These are phyloP conservation scores for Kwoniella botswanensis DNA, from an alignment of 768 basidiomycete species.

Conservation along the genomic window DNA sequence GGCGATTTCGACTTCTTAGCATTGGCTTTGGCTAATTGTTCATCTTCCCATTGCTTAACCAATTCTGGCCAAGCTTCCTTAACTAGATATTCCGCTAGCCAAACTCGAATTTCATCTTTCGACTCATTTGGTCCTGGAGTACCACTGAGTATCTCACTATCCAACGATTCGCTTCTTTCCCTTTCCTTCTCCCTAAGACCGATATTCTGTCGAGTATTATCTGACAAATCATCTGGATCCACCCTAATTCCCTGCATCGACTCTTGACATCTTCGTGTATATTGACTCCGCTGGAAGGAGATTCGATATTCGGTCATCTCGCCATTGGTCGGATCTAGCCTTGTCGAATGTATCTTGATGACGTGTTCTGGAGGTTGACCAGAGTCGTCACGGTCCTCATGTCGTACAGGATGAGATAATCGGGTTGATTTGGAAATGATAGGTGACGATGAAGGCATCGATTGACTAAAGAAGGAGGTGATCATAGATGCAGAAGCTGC, in stretches of 20 bases:
- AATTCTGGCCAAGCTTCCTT: slow-evolving; percentile 69
- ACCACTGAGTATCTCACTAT: neutral
- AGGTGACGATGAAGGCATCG: slow-evolving; percentile 12
- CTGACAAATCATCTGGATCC: slow-evolving; percentile 61
- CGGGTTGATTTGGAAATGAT: slow-evolving; percentile 7
- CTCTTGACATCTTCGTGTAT: slow-evolving; percentile 69
- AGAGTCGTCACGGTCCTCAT: slow-evolving; percentile 55
- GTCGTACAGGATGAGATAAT: slow-evolving; percentile 63
- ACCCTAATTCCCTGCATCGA: slow-evolving; percentile 70
- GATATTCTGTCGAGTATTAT: slow-evolving; percentile 59
- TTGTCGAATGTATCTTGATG: slow-evolving; percentile 69
- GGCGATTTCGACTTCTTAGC: slow-evolving; percentile 62
- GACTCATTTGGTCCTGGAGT: neutral
- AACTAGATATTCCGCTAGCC: slow-evolving; percentile 84
- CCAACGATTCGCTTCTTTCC: slow-evolving; percentile 58
- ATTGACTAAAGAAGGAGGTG: slow-evolving; percentile 59
- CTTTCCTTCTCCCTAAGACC: slow-evolving; percentile 49
- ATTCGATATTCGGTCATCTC: slow-evolving; percentile 80
- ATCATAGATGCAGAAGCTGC: slow-evolving; percentile 22
- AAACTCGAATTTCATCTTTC: slow-evolving; percentile 69
- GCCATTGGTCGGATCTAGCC: slow-evolving; percentile 63
- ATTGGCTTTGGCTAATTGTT: slow-evolving; percentile 69
- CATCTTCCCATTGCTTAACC: slow-evolving; percentile 67
- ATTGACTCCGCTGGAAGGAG: slow-evolving; percentile 70
- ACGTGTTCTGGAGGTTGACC: slow-evolving; percentile 56